Percentiles rank a stretch among this genome's conserved stretches.
Evolutionary conservation across 179 eudicot species (phyloP).

Genomic region (Silene coronaria): DNA sequence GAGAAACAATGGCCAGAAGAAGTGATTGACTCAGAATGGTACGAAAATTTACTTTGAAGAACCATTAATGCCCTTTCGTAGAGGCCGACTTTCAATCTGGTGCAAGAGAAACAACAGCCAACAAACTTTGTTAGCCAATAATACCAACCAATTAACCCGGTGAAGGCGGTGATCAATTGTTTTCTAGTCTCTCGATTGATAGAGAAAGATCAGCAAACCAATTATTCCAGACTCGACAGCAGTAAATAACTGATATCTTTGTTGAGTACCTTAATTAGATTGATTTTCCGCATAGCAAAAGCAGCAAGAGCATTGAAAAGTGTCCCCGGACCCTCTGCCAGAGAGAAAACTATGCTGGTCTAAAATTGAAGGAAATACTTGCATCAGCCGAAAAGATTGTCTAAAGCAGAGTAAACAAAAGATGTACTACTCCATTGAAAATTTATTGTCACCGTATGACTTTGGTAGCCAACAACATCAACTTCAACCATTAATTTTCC

Average conservation of each 20-base stretch:
- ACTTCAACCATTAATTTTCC: background rate
- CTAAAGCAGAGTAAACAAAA: background rate
- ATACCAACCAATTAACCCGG: background rate
- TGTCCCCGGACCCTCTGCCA: conserved; percentile 63
- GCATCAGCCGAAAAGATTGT: conserved; percentile 12
- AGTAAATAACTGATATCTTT: background rate
- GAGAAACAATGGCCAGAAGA: background rate
- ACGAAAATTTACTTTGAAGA: conserved; percentile 49
- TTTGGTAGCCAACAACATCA: background rate
- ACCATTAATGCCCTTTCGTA: conserved; percentile 40
- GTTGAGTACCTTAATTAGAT: conserved; percentile 43
- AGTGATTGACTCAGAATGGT: background rate
- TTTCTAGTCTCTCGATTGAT: background rate
- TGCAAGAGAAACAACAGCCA: background rate
- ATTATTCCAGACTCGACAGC: background rate
- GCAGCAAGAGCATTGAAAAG: conserved; percentile 58
- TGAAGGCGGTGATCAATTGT: background rate
- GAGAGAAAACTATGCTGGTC: conserved; percentile 65
- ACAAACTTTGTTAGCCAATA: background rate
- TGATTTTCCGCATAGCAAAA: conserved; percentile 55
- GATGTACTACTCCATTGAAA: background rate
- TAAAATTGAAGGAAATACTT: conserved; percentile 19
- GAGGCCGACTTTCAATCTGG: conserved; percentile 93
- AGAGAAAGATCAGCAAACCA: background rate
- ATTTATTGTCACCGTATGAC: background rate